Conservation (phyloP, 306 rosid genomes). For the Quercus gilva region DNA sequence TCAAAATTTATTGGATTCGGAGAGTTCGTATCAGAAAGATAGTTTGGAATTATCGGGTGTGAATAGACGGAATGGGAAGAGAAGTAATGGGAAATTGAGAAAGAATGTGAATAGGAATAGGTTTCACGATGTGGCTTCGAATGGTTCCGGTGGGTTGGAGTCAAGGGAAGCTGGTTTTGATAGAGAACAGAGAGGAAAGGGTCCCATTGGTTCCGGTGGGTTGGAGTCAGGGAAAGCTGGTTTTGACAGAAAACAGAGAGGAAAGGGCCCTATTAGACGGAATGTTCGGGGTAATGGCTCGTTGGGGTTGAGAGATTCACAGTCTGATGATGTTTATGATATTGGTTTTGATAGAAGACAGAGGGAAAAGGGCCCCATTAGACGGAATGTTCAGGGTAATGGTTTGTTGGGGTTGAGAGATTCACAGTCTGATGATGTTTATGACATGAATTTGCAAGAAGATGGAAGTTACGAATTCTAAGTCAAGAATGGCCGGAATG, state of each 20-base stretch:
- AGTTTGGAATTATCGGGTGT: slow-evolving; percentile 1
- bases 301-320: slow-evolving; percentile 21
- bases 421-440: slow-evolving; percentile 44
- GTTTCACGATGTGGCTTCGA: slow-evolving; percentile 23
- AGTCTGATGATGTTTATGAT: slow-evolving; percentile 54
- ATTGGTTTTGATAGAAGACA: slow-evolving; percentile 51
- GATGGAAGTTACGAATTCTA: slow-evolving; percentile 65
- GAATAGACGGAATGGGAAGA: slow-evolving; percentile 18
- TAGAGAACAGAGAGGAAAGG: slow-evolving; percentile 35
- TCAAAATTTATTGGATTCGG: slow-evolving; percentile 16
- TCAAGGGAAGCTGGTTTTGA: slow-evolving; percentile 39
- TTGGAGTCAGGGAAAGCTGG: slow-evolving; percentile 12
- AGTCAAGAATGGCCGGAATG: slow-evolving; percentile 30
- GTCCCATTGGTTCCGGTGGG: slow-evolving; percentile 27
- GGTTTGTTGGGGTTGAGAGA: slow-evolving; percentile 26
- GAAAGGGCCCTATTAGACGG: slow-evolving; percentile 13
- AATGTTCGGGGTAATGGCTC: slow-evolving; percentile 27
- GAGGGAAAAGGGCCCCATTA: slow-evolving; percentile 22
- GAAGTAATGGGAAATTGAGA: slow-evolving; percentile 30
- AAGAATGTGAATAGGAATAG: slow-evolving; percentile 36
- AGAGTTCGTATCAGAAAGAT: slow-evolving; percentile 20
- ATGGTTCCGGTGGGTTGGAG: slow-evolving; percentile 32
- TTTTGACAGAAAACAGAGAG: slow-evolving; percentile 43
- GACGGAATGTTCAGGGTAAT: slow-evolving; percentile 21
- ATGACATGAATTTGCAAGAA: slow-evolving; percentile 68